Conservation (phyloP, 371 early-diverging fungal genomes). For the Mucor racemosus region DNA sequence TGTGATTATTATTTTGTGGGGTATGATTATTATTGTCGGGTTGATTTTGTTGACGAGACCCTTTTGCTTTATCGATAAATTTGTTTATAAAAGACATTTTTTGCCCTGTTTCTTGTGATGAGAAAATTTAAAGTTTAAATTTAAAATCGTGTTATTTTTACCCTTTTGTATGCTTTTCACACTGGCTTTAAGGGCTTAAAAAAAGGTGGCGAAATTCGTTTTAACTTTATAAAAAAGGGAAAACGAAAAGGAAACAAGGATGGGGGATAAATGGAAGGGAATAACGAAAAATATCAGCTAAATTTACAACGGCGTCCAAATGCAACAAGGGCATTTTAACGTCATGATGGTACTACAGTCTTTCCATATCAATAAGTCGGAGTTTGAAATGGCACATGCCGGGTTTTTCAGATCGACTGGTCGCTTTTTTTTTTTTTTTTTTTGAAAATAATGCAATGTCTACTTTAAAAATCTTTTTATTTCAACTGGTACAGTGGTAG, state of each 20-base stretch:
- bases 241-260: neutral
- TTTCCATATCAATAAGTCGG: too few relatives aligned
- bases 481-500: constrained; percentile 21
- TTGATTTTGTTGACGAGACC: constrained; percentile 18
- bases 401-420: too few relatives aligned
- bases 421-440: too few relatives aligned
- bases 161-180: neutral
- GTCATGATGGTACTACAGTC: constrained; percentile 7
- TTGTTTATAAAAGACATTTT: constrained; percentile 33
- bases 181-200: neutral
- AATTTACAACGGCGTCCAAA: constrained; percentile 5
- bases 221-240: neutral
- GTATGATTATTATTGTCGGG: constrained; percentile 2
- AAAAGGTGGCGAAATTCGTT: constrained; percentile 3
- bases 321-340: constrained; percentile 2
- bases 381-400: too few relatives aligned
- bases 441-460: too few relatives aligned
- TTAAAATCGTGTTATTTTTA: neutral
- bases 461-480: neutral
- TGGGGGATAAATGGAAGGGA: neutral
- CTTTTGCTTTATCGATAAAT: constrained; percentile 33
- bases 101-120: neutral
- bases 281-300: neutral
- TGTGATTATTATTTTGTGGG: constrained; percentile 9
- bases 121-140: neutral